Evolutionary conservation across 768 basidiomycete species (phyloP).

Genomic region (Agaricus bisporus): DNA sequence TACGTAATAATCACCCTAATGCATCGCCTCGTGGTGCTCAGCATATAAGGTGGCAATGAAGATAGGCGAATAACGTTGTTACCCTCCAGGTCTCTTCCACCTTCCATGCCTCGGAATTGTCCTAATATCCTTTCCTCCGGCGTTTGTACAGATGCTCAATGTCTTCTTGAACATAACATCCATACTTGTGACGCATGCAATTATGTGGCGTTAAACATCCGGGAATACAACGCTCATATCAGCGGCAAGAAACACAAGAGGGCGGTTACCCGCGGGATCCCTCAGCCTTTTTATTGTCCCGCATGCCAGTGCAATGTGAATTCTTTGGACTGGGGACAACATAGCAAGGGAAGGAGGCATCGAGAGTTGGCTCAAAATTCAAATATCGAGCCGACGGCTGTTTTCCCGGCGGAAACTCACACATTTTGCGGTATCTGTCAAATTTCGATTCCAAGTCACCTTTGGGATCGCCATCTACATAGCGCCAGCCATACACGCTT

Average conservation of each 20-base stretch:
- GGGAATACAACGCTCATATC: constrained; percentile 23
- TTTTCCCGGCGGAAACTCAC: constrained; percentile 10
- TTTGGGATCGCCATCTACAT: constrained; percentile 30
- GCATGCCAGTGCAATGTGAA: constrained; percentile 6
- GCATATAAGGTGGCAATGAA: background rate
- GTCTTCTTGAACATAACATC: constrained; percentile 30
- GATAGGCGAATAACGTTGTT: background rate
- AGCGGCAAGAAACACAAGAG: constrained; percentile 1
- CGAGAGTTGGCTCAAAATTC: background rate
- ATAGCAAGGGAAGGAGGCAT: constrained; percentile 6
- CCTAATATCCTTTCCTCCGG: constrained; percentile 30
- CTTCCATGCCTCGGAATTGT: constrained; percentile 21
- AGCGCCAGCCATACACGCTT: constrained; percentile 27
- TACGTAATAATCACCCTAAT: background rate
- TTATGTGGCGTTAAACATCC: constrained; percentile 21
- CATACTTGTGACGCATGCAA: constrained; percentile 34
- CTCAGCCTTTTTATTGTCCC: constrained; percentile 22
- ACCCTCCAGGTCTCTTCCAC: background rate
- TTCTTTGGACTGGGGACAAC: background rate
- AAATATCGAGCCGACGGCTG: constrained; percentile 16
- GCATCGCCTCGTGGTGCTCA: background rate
- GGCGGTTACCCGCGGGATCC: constrained; percentile 12
- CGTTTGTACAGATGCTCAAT: constrained; percentile 25
- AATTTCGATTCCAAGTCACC: constrained; percentile 11
- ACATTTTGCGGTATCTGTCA: constrained; percentile 26